Percentiles rank a stretch among this genome's conserved stretches.
These are phyloP conservation scores for Rubia occidens DNA, from an alignment of 305 asterid species.

Conservation along the genomic window DNA sequence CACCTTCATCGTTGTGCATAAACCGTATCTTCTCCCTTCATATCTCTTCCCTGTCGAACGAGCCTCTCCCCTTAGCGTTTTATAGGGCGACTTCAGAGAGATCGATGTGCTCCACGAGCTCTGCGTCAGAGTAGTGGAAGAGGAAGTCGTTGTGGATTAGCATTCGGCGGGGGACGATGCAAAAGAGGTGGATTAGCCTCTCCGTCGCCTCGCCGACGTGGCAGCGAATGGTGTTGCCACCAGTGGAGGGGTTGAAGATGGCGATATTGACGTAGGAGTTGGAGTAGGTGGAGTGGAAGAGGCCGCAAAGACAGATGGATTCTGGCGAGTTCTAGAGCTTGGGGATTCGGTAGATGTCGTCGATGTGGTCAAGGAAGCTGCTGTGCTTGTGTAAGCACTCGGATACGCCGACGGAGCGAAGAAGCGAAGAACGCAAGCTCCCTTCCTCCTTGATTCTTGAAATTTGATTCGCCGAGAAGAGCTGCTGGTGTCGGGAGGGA, in stretches of 20 bases:
- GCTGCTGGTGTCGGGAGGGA: too few relatives aligned
- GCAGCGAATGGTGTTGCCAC: slow-evolving; percentile 54
- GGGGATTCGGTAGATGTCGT: slow-evolving; percentile 59
- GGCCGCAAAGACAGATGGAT: slow-evolving; percentile 67
- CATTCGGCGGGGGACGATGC: slow-evolving; percentile 60
- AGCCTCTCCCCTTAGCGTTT: slow-evolving; percentile 25
- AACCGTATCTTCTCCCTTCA: slow-evolving; percentile 64
- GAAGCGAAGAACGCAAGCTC: too few relatives aligned
- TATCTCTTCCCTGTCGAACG: slow-evolving; percentile 19
- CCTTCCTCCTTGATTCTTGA: too few relatives aligned
- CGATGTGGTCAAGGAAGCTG: slow-evolving; percentile 63
- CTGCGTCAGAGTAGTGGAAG: slow-evolving; percentile 46
- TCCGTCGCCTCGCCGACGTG: slow-evolving; percentile 66
- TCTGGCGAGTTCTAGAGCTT: slow-evolving; percentile 68
- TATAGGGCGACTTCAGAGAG: slow-evolving; percentile 32
- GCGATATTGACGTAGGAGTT: slow-evolving; percentile 77
- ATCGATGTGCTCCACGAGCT: slow-evolving; percentile 50
- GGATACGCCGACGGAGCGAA: slow-evolving; percentile 64
- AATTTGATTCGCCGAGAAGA: too few relatives aligned
- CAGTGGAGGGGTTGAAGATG: slow-evolving; percentile 72
- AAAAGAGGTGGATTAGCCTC: slow-evolving; percentile 56
- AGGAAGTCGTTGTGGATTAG: slow-evolving; percentile 52
- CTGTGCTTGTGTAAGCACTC: slow-evolving; percentile 95
- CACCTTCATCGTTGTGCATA: not conserved
- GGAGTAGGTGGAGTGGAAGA: slow-evolving; percentile 86